These are phyloP conservation scores for Huntiella savannae DNA, from an alignment of 2,329 filamentous ascomycete species.

Conservation along the genomic window DNA sequence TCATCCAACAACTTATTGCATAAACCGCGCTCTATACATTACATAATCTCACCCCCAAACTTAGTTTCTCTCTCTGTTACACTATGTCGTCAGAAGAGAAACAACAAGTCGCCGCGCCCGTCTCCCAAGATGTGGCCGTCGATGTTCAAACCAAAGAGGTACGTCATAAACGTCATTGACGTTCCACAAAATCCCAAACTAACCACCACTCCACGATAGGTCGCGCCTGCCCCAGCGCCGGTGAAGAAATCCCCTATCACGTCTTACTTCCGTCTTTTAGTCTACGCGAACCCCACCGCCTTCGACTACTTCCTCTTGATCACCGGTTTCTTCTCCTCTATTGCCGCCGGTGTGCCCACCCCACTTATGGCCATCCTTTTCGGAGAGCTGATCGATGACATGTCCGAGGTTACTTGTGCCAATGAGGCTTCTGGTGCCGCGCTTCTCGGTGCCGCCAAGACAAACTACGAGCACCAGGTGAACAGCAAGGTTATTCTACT, in stretches of 20 bases:
- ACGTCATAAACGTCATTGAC: background rate
- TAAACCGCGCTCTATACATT: background rate
- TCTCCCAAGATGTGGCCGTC: background rate
- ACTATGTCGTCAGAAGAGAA: background rate
- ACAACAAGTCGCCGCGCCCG: background rate
- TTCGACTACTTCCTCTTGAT: constrained; percentile 25
- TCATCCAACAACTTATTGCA: background rate
- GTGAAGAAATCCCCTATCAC: constrained; percentile 15
- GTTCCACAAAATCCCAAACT: background rate
- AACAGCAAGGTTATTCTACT: constrained; percentile 40
- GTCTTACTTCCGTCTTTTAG: constrained; percentile 25
- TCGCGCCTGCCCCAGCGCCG: background rate
- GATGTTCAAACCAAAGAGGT: constrained; percentile 1
- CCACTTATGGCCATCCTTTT: constrained; percentile 46
- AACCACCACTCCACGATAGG: background rate
- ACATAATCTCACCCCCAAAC: background rate
- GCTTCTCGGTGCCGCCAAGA: constrained; percentile 10
- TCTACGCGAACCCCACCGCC: constrained; percentile 26
- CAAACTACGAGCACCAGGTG: constrained; percentile 23
- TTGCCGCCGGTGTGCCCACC: constrained; percentile 41
- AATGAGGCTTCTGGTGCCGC: constrained; percentile 13
- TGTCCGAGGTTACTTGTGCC: constrained; percentile 37
- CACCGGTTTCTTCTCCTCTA: constrained; percentile 25
- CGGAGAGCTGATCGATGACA: constrained; percentile 40
- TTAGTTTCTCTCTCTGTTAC: background rate